Evolutionary conservation across 208 protist species (phyloP), one percentile per base, ranked within the genome.

Genomic region (Leishmania aethiopica): DNA sequence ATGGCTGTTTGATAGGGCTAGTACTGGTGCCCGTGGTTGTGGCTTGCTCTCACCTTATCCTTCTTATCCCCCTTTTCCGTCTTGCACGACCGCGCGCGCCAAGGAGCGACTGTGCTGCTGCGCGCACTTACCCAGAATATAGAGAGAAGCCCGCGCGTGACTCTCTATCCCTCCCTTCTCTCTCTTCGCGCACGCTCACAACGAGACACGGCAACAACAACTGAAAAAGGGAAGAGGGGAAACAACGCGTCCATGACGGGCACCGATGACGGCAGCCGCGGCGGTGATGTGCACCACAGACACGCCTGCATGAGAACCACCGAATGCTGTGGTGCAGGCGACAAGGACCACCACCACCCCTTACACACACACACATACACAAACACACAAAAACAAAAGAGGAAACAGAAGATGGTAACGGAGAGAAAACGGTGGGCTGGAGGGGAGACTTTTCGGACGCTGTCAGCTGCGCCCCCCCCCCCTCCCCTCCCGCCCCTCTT

Each of bases 11-110:
- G 40, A 49, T 55, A 49, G 45, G 45, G 28, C 1, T 53, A 42
- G 22, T 3, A 53, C 40, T 45, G 40, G 69, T 74, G 45, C 2
- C 81, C 32, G 22, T 37, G n/a, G 8, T 25, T 35, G 32, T 55
- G 15, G 60, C 47, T 79, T 69, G 53, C 25, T 35, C 53, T 64
- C 66, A 57, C 62, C 70, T 8, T 70, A 73, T 81, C 51, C 22
- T 42, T 47, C 55, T 78, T 66, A 11, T 81, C 51, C 70, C 79
- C 72, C 45, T 51, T 57, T 42, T 19, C 70, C 75, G 11, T 22
- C 42, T 47, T 74, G 42, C 45, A 19, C 69, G 25, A 15, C 40
- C 40, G 69, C 45, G 69, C 49, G 28, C 45, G 40, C 69, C 69
- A 17, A n/a, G 17, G 69, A 10, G 42, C 0, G 17, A 40, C 22